Conservation (phyloP, 441 rosid genomes). For the Arabidopsis lyrata region DNA sequence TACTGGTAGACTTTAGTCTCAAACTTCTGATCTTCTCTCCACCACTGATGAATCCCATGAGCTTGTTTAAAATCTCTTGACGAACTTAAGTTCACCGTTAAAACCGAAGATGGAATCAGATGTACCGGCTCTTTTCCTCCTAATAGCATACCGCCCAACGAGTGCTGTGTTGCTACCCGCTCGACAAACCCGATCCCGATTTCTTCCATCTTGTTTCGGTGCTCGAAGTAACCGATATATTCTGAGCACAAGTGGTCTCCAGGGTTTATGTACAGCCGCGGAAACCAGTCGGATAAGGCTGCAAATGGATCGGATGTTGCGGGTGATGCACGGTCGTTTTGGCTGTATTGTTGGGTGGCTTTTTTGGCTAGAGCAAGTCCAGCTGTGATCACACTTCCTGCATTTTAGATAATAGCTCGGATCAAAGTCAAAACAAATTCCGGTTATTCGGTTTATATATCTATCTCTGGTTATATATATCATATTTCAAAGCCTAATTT, state of each 20-base stretch:
- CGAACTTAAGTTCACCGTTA: slow-evolving; percentile 57
- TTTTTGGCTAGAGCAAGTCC: slow-evolving; percentile 80
- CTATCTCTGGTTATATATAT: neutral
- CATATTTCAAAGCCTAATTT: neutral
- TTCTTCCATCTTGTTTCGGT: slow-evolving; percentile 88
- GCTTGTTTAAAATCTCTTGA: slow-evolving; percentile 69
- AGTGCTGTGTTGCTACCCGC: slow-evolving; percentile 73
- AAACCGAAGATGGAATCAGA: slow-evolving; percentile 75
- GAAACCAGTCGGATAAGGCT: slow-evolving; percentile 72
- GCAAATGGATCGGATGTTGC: slow-evolving; percentile 59
- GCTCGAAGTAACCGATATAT: slow-evolving; percentile 88
- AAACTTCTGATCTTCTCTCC: slow-evolving; percentile 70
- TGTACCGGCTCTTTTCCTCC: slow-evolving; percentile 80
- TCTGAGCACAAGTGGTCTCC: slow-evolving; percentile 80
- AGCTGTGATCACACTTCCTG: slow-evolving; percentile 82
- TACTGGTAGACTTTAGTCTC: slow-evolving; percentile 65
- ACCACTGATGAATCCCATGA: slow-evolving; percentile 98
- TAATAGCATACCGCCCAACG: slow-evolving; percentile 73
- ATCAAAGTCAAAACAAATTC: neutral
- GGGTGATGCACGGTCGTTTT: slow-evolving; percentile 43
- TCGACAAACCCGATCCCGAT: slow-evolving; percentile 81
- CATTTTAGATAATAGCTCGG: neutral
- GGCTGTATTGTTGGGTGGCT: slow-evolving; percentile 49
- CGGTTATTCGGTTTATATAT: neutral
- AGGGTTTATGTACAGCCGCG: slow-evolving; percentile 66